A percentile compares a stretch with the other conserved stretches of the same genome.
Conservation (phyloP, 371 early-diverging fungal genomes). For the Sporodiniella umbellata region DNA sequence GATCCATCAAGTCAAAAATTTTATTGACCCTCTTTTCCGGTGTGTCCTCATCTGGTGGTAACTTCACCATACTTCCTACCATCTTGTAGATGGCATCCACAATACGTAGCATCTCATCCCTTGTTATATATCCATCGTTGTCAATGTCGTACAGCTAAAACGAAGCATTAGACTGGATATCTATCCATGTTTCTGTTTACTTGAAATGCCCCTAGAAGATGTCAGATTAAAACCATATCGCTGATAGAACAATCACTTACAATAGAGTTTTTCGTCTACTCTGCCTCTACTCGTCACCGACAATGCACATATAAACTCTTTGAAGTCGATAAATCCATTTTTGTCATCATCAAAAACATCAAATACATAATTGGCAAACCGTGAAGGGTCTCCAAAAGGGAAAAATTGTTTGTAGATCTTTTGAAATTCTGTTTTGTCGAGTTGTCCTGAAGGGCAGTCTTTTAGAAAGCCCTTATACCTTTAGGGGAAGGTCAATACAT, state of each 20-base stretch:
- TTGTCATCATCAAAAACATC: slow-evolving; percentile 87
- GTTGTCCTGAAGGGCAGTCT: slow-evolving; percentile 87
- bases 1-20: slow-evolving; percentile 89
- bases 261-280: slow-evolving; percentile 83
- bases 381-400: slow-evolving; percentile 92
- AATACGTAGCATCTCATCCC: slow-evolving; percentile 85
- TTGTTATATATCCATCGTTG: slow-evolving; percentile 86
- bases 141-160: slow-evolving; percentile 87
- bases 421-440: slow-evolving; percentile 85
- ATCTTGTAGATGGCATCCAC: slow-evolving; percentile 93
- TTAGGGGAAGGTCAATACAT: no score
- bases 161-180: no score
- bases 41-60: slow-evolving; percentile 91
- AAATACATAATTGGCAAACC: slow-evolving; percentile 92
- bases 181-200: no score
- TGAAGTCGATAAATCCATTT: slow-evolving; percentile 89
- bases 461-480: slow-evolving; percentile 94
- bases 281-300: slow-evolving; percentile 83
- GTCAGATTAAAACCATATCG: no score
- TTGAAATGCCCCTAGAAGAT: slow-evolving; percentile 42
- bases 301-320: slow-evolving; percentile 90
- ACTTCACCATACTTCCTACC: slow-evolving; percentile 88
- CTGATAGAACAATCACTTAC: slow-evolving; percentile 46
- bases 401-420: slow-evolving; percentile 96
- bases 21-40: slow-evolving; percentile 90